Evolutionary conservation across 257 asterid genomes (phyloP), one percentile per base, ranked within the genome.

Genomic region (Cruciata laevipes): DNA sequence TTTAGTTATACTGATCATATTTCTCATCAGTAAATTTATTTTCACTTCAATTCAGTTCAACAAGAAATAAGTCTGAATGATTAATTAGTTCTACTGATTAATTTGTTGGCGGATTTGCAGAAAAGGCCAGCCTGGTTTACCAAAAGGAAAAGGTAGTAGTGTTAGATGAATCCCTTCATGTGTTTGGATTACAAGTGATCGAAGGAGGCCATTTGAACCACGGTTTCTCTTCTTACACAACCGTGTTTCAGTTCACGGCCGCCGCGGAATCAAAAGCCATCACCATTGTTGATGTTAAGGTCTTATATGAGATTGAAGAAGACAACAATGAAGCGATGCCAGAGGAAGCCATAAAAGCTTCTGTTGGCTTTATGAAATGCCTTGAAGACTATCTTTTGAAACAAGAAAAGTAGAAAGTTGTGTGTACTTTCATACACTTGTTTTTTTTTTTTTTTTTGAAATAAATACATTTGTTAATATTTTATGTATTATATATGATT

Each of bases 141-240:
- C 71, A 67, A 35, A 67, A 33, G 71, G 71, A 67, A n/a, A 67
- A 38, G 24, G 24, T 67, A n/a, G 32, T 32, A 10, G 24, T 32
- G 6, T 67, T 53, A 17, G 32, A 53, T 16, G 71, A 67, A 21
- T 35, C 71, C 24, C 64, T 67, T 44, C 71, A 67, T 67, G 35
- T 33, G 21, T 20, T 67, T 33, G 71, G 63, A 53, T 1, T 67
- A 53, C 71, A 53, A 67, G 71, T 67, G 64, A 53, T 67, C 1
- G 71, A 67, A 33, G 71, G 71, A 1, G 71, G 71, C 33, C 63
- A 67, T 11, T 30, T 67, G 23, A 55, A 53, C 11, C 71, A 35
- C 11, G 71, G 71, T 1, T 67, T 67, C 64, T 53, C 71, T 55
- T 67, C 64, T 67, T 67, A 67, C 55, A 55, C 63, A 25, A 67